Evolutionary conservation across 2,329 filamentous ascomycete genomes (phyloP), one percentile per base, ranked within the genome.

Genomic region (Fusarium siculi): DNA sequence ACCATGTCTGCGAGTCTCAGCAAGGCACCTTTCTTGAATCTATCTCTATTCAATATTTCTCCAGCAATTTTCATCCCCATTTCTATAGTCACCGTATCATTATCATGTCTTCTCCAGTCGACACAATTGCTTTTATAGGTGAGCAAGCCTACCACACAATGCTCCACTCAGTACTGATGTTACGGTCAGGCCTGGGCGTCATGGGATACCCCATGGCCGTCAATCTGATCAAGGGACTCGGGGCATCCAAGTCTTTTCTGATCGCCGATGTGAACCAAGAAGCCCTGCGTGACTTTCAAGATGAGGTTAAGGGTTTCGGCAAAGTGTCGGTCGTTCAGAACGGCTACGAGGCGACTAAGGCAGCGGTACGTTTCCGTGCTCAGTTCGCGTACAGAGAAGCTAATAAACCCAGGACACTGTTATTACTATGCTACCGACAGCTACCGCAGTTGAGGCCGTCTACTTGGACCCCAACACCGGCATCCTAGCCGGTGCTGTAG

Each of bases 141-240:
- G 1, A 40, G 12, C n/a, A n/a, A 14, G 21, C 7, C 39, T 40
- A 40, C 19, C 4, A n/a, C 12, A 0, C 1, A 40, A n/a, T 40
- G 12, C 1, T 40, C 39, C 21, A 40, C 14, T 1, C 9, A 21
- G 39, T 40, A n/a, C 39, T n/a, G n/a, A 40, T 40, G 12, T 40
- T 7, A 9, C n/a, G 21, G 9, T 7, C 21, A n/a, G 39, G 39
- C 12, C 12, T 40, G 21, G 39, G 39, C 39, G 39, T 40, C 12
- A 40, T 40, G 39, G 39, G 39, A 40, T n/a, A 40, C 39, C 39
- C 39, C 12, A 40, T 40, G 39, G 39, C 39, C 12, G 21, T n/a
- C 39, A 40, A 40, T 15, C 21, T 40, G 21, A 7, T 40, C 39
- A 40, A 21, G 19, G 39, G 39, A 21, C 39, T 40, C 39, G 39